Base-by-base conservation (phyloP, 2,329 filamentous ascomycete species). In the Alternaria conjuncta region DNA sequence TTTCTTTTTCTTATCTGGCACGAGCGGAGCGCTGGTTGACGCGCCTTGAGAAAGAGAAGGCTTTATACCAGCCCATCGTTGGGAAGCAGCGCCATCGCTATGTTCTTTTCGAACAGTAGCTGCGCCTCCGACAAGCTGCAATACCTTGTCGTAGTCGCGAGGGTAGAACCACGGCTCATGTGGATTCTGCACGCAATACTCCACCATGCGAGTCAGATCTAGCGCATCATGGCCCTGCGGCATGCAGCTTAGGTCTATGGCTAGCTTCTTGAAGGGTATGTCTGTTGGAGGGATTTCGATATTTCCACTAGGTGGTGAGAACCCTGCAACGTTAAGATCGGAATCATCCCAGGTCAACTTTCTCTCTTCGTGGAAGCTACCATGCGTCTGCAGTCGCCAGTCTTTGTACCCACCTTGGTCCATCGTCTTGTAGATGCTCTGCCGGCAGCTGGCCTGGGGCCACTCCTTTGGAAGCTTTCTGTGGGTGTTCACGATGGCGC, bases 141-240 rank as follows among this genome's bases (percentile, higher is more conserved):
- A 53, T 36, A 73, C 51, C 26, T 58, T 47, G 1, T 62, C 53
- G n/a, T 65, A 75, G 36, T 75, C 69, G 3, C 55, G 51, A 12
- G 72, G 75, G 26, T 70, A 77, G 20, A 45, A 32, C 69, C 68
- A 75, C 2, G 53, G 43, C 36, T 75, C 65, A 3, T 67, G 46
- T 2, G 60, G 59, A 44, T 69, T 64, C 5, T 69, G 32, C 1
- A 70, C 8, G 20, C 63, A 66, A 46, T 73, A 66, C n/a, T 53
- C n/a, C 5, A 77, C 65, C 61, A 70, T 70, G 15, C 71, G 64
- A 1, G 73, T 75, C 25, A 75, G 57, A 51, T 75, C 71, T n/a
- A 73, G 54, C 5, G 71, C 71, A 55, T 74, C 72, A 13, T 61
- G 15, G 4, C 65, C 71, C 15, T 65, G 50, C 9, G 71, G 71